Evolutionary conservation across 2,329 filamentous ascomycete genomes (phyloP).

Genomic region (Colletotrichum spaethianum): DNA sequence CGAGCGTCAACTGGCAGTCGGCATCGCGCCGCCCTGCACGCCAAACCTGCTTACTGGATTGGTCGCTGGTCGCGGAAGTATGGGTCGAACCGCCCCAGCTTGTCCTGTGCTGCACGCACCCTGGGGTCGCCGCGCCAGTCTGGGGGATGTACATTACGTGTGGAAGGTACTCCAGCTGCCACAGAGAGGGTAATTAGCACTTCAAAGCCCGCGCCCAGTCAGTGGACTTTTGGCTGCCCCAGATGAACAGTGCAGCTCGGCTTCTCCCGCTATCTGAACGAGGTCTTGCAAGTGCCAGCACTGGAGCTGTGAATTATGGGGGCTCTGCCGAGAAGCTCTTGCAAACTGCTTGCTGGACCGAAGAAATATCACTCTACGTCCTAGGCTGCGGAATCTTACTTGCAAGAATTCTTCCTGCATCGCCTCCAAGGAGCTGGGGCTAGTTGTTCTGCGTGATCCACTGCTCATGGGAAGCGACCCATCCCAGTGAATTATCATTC

Average conservation of each 20-base stretch:
- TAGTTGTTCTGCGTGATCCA: not conserved
- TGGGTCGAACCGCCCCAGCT: conserved; percentile 31
- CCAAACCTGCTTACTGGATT: conserved; percentile 37
- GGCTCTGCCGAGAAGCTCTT: too few species aligned
- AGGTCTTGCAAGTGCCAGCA: not conserved
- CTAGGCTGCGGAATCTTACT: not conserved
- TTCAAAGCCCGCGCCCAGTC: not conserved
- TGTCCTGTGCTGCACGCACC: conserved; percentile 12
- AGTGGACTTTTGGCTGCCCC: not conserved
- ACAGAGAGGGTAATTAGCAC: not conserved
- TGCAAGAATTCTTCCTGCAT: not conserved
- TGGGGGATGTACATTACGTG: conserved; percentile 29
- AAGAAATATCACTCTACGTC: not conserved
- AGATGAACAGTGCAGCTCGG: not conserved
- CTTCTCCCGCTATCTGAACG: not conserved
- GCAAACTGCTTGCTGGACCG: not conserved
- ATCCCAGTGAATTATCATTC: not conserved
- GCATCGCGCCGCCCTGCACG: conserved; percentile 36
- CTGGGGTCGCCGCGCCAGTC: conserved; percentile 17
- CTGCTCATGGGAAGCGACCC: not conserved
- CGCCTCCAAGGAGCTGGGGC: not conserved
- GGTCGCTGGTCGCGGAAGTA: conserved; percentile 30
- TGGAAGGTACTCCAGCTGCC: not conserved
- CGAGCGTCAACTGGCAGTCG: conserved; percentile 27
- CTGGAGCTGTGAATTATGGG: not conserved